phyloP scores from a whole-genome alignment of 352 stramenopile genomes.

The Globisporangium sylvaticum region DNA sequence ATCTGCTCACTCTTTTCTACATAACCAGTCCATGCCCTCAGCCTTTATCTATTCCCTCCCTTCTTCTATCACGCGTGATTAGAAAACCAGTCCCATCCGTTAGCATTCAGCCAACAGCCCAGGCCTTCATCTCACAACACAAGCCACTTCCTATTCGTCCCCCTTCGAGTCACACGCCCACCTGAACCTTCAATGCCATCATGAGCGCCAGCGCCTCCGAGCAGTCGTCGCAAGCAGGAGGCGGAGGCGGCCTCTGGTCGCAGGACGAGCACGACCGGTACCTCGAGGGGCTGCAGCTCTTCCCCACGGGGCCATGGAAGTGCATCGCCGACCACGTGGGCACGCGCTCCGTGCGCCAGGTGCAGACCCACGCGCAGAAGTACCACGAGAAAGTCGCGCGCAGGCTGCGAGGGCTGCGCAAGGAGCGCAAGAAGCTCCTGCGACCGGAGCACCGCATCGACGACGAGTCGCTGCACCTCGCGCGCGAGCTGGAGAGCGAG shows the following conservation, averaged over 20 bases:
- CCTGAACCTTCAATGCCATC: background rate
- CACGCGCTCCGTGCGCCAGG: conserved; percentile 46
- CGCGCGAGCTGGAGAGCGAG: conserved; percentile 12
- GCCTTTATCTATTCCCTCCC: background rate
- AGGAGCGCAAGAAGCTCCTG: conserved; percentile 50
- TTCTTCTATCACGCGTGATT: background rate
- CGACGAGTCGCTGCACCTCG: conserved; percentile 23
- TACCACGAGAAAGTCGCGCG: conserved; percentile 77
- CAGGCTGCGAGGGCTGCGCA: conserved; percentile 49
- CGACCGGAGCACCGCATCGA: conserved; percentile 57
- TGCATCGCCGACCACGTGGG: conserved; percentile 22
- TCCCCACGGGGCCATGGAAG: conserved; percentile 27
- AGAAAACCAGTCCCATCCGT: background rate
- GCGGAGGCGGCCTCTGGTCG: conserved; percentile 20
- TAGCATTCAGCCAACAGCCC: background rate
- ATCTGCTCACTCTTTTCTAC: background rate
- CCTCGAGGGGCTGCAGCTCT: conserved; percentile 18
- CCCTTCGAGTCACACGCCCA: background rate
- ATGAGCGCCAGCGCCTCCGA: background rate
- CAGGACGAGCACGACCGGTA: conserved; percentile 33
- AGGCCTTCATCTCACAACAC: background rate
- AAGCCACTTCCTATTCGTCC: background rate
- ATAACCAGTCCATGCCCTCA: background rate
- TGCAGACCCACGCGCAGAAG: conserved; percentile 52
- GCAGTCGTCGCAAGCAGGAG: conserved; percentile 3